A percentile compares a stretch with the other conserved stretches of the same genome.
Conservation (phyloP, 2,329 filamentous ascomycete species). For the Pseudogymnoascus sp. region DNA sequence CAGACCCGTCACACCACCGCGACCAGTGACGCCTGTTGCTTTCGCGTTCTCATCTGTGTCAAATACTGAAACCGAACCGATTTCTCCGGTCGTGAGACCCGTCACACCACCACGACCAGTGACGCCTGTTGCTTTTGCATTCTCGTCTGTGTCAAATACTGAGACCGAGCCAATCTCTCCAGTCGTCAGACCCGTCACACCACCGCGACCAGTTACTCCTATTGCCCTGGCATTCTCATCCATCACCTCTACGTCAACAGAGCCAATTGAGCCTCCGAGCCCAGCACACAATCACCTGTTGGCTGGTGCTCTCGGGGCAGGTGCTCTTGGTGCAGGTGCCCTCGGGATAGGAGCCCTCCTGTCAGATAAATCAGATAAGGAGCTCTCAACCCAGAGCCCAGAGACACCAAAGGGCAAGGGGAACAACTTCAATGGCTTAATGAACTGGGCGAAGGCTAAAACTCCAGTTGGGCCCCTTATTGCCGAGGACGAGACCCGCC, state of each 20-base stretch:
- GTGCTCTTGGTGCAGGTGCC: constrained; percentile 53
- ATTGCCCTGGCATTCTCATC: constrained; percentile 27
- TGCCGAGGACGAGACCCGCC: constrained; percentile 59
- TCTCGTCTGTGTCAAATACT: constrained; percentile 38
- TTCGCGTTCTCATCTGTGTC: constrained; percentile 36
- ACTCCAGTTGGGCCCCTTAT: constrained; percentile 42
- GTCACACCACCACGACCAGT: constrained; percentile 17
- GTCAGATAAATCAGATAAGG: constrained; percentile 35
- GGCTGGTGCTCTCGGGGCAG: constrained; percentile 48
- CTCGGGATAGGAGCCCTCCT: constrained; percentile 39
- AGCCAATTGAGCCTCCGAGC: constrained; percentile 29
- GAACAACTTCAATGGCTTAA: constrained; percentile 34
- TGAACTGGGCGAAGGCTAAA: constrained; percentile 41
- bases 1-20: constrained; percentile 17
- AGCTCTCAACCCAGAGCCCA: constrained; percentile 32
- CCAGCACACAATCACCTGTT: constrained; percentile 22
- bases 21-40: constrained; percentile 18
- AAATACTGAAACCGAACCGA: constrained; percentile 40
- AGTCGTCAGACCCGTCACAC: constrained; percentile 19
- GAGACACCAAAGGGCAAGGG: constrained; percentile 36
- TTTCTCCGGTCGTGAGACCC: constrained; percentile 26
- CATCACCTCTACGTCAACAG: constrained; percentile 27
- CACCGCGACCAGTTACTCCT: constrained; percentile 16
- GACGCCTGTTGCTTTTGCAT: constrained; percentile 26
- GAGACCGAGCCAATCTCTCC: constrained; percentile 39